A percentile compares a stretch with the other conserved stretches of the same genome.
Evolutionary conservation across 805 yeast genomes (phyloP).

Genomic region (Saturnispora kantuleensis): DNA sequence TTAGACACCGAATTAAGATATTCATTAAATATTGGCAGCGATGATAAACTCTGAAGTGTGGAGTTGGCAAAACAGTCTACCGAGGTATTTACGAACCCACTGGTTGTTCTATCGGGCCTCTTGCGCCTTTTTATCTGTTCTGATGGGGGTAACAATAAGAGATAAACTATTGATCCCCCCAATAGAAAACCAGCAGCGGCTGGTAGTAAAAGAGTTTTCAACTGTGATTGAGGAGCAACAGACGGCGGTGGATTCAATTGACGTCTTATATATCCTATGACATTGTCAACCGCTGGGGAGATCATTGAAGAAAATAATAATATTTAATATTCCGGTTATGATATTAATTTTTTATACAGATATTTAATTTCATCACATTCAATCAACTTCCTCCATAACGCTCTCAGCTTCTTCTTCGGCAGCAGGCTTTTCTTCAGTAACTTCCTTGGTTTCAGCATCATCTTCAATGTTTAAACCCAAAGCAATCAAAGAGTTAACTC

Average conservation of each 20-base stretch:
- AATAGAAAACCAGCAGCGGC: no score
- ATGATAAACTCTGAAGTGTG: conserved; percentile 67
- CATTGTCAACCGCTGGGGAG: no score
- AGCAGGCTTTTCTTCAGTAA: conserved; percentile 24
- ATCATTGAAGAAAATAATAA: no score
- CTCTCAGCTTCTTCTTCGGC: conserved; percentile 59
- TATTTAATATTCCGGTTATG: no score
- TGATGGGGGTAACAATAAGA: no score
- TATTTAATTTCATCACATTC: conserved; percentile 17
- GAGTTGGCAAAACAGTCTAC: conserved; percentile 93
- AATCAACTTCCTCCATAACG: conserved; percentile 99
- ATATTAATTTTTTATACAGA: background rate
- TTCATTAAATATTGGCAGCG: conserved; percentile 47
- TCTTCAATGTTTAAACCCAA: conserved; percentile 92
- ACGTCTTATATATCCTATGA: no score
- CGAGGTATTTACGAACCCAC: conserved; percentile 72
- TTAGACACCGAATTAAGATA: conserved; percentile 36
- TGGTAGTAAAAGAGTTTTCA: no score
- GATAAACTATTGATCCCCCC: background rate
- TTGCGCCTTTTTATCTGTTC: conserved; percentile 12
- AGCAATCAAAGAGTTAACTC: conserved; percentile 97
- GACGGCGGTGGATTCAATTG: no score
- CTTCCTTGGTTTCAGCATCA: conserved; percentile 35
- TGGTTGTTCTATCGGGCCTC: conserved; percentile 64
- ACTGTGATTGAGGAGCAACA: no score